These are phyloP conservation scores for Glycyrrhiza uralensis DNA, from an alignment of 306 rosid species.

Conservation along the genomic window DNA sequence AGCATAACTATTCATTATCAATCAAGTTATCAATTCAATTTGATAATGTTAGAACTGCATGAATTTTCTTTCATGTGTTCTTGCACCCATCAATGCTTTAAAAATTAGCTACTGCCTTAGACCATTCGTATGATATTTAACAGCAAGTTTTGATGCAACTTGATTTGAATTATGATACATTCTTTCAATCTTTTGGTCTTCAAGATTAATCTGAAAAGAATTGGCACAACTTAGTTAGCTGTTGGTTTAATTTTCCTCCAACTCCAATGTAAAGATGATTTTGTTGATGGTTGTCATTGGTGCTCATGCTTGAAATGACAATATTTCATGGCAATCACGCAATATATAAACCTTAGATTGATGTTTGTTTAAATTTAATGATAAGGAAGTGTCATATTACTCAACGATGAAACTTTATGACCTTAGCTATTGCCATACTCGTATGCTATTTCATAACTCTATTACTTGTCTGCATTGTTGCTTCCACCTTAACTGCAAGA, in stretches of 20 bases:
- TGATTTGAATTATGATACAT: not conserved
- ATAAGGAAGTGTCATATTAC: not conserved
- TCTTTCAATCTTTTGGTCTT: not conserved
- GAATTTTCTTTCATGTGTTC: too few relatives aligned
- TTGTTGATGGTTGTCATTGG: not conserved
- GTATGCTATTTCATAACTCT: conserved; percentile 8
- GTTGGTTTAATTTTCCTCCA: not conserved
- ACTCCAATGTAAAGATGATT: not conserved
- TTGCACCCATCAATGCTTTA: too few relatives aligned
- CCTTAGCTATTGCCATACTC: not conserved
- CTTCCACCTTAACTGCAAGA: conserved; percentile 61
- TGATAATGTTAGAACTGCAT: too few relatives aligned
- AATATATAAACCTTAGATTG: not conserved
- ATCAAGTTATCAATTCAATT: too few relatives aligned
- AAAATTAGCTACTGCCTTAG: too few relatives aligned
- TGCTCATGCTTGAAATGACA: not conserved
- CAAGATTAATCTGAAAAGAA: not conserved
- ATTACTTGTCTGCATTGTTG: conserved; percentile 22
- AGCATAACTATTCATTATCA: too few relatives aligned
- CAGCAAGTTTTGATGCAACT: not conserved
- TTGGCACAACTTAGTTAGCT: not conserved
- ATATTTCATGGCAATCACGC: not conserved
- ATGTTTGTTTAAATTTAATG: not conserved
- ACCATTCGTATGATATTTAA: not conserved
- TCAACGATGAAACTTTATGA: not conserved